These are phyloP conservation scores for Dipteronia dyeriana DNA, from an alignment of 345 rosid species.

Conservation along the genomic window DNA sequence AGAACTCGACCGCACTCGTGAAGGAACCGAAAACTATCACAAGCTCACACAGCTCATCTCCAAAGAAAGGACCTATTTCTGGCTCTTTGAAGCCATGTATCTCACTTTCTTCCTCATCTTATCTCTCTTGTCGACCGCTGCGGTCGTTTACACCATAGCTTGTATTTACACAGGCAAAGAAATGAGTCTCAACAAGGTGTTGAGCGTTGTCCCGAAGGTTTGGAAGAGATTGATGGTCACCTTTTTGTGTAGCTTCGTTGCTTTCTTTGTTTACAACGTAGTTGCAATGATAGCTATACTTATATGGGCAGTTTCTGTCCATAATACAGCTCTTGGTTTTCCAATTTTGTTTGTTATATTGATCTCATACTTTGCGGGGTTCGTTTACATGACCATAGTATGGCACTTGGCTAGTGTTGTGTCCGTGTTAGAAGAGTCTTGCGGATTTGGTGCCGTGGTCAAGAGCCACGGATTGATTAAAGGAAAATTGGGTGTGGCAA, in stretches of 20 bases:
- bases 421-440: constrained; percentile 50
- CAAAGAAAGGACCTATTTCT: constrained; percentile 25
- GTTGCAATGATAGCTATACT: background rate
- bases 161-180: constrained; percentile 40
- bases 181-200: constrained; percentile 37
- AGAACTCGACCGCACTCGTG: constrained; percentile 23
- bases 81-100: constrained; percentile 38
- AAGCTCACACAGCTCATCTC: constrained; percentile 32
- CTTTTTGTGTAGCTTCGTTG: constrained; percentile 33
- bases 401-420: constrained; percentile 58
- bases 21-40: constrained; percentile 16
- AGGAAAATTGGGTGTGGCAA: constrained; percentile 40
- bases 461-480: constrained; percentile 42
- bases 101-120: constrained; percentile 31
- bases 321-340: background rate
- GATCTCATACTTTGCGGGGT: constrained; percentile 26
- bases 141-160: constrained; percentile 59
- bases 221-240: constrained; percentile 59
- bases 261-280: constrained; percentile 25
- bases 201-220: constrained; percentile 50
- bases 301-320: background rate
- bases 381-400: constrained; percentile 36
- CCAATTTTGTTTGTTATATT: background rate
- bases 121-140: constrained; percentile 55
- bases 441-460: constrained; percentile 37